phyloP scores from a whole-genome alignment of 2,329 filamentous ascomycete species.

The Scedosporium dehoogii region DNA sequence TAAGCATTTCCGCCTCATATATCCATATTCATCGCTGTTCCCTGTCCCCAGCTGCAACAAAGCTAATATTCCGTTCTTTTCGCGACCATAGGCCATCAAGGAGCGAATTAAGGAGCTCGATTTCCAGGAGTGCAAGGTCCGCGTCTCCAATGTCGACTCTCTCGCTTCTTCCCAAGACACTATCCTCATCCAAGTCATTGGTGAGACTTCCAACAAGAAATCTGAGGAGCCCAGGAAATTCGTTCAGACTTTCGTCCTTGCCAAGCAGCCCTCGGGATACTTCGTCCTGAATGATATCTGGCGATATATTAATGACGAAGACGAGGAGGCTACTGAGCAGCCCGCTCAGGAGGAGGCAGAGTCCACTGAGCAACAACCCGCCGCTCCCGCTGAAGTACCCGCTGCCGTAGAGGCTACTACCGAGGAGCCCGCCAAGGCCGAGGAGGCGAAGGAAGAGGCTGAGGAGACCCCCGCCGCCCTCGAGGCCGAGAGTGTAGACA shows the following conservation, averaged over 20 bases:
- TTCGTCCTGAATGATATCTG: conserved; percentile 98
- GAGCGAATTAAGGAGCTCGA: conserved; percentile 88
- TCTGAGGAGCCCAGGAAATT: conserved; percentile 87
- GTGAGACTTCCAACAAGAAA: conserved; percentile 96
- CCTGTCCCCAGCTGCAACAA: neutral
- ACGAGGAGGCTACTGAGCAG: conserved; percentile 47
- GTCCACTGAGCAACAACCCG: conserved; percentile 14
- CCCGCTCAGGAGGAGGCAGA: conserved; percentile 23
- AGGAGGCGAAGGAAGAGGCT: conserved; percentile 17
- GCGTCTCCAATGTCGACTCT: conserved; percentile 94
- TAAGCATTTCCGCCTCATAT: conserved; percentile 24
- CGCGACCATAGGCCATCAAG: conserved; percentile 61
- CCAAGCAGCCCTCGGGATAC: conserved; percentile 91
- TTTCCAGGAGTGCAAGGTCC: conserved; percentile 96
- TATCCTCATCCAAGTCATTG: conserved; percentile 96
- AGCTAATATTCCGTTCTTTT: conserved; percentile 2
- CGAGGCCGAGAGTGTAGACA: conserved; percentile 50
- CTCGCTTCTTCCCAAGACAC: conserved; percentile 84
- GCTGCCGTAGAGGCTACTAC: conserved; percentile 15
- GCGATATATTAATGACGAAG: conserved; percentile 79
- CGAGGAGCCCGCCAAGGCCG: conserved; percentile 24
- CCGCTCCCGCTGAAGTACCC: conserved; percentile 35
- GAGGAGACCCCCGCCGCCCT: conserved; percentile 20
- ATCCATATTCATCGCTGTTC: neutral
- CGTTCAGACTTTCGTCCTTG: conserved; percentile 94